Conservation (phyloP, 352 stramenopile genomes). For the Pythium aphanidermatum region DNA sequence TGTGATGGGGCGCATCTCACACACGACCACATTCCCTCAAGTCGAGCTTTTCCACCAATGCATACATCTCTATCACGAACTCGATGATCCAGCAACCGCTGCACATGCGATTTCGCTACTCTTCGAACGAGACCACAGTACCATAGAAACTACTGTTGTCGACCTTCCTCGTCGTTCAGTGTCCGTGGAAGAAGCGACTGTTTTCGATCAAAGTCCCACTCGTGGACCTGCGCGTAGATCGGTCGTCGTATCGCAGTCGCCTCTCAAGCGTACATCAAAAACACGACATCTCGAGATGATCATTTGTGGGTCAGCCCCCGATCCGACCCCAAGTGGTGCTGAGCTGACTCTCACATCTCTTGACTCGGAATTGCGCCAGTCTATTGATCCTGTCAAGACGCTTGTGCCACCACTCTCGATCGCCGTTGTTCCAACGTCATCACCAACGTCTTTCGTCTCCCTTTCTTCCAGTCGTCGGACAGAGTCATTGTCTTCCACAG, state of each 20-base stretch:
- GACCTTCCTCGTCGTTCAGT: constrained; percentile 22
- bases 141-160: constrained; percentile 30
- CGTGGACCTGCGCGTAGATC: constrained; percentile 11
- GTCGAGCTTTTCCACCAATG: constrained; percentile 63
- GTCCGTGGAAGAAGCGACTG: too few species aligned
- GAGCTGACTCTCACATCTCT: constrained; percentile 3
- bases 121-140: constrained; percentile 44
- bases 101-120: constrained; percentile 36
- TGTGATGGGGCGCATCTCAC: constrained; percentile 32
- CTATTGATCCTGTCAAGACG: constrained; percentile 1
- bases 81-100: constrained; percentile 12
- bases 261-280: constrained; percentile 8
- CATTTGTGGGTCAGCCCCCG: constrained; percentile 14
- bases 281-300: constrained; percentile 24
- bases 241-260: neutral
- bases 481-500: too few species aligned
- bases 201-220: too few species aligned
- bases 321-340: neutral
- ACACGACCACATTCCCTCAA: constrained; percentile 26
- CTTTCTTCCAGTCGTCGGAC: too few species aligned
- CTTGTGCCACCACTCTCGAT: neutral
- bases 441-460: constrained; percentile 1
- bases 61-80: constrained; percentile 43
- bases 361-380: constrained; percentile 8
- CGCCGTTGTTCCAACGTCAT: neutral